These are phyloP conservation scores for Pythium phragmiticola DNA, from an alignment of 352 stramenopile species.

Conservation along the genomic window DNA sequence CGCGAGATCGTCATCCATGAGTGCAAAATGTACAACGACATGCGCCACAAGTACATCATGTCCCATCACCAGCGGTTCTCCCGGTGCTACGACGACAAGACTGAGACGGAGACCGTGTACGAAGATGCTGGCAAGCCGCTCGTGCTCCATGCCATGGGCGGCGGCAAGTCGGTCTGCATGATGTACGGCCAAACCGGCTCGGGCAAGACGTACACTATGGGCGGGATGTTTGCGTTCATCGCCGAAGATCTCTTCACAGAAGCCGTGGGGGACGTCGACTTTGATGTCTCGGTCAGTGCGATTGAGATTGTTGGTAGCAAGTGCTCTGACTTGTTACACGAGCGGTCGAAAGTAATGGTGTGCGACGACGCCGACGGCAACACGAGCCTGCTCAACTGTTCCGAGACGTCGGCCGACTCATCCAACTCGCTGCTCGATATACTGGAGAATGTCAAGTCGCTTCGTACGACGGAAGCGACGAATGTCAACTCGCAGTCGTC, in stretches of 20 bases:
- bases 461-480: constrained; percentile 80
- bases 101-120: constrained; percentile 79
- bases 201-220: constrained; percentile 86
- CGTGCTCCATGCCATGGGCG: constrained; percentile 62
- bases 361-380: constrained; percentile 71
- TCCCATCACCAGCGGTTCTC: constrained; percentile 74
- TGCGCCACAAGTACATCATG: constrained; percentile 87
- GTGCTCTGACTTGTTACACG: constrained; percentile 53
- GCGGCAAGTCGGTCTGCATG: constrained; percentile 75
- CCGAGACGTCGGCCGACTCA: constrained; percentile 50
- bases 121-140: constrained; percentile 59
- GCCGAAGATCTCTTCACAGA: constrained; percentile 67
- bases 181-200: constrained; percentile 77
- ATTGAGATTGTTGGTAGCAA: constrained; percentile 69
- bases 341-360: constrained; percentile 61
- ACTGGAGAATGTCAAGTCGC: constrained; percentile 62
- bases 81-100: constrained; percentile 70
- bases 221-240: constrained; percentile 75
- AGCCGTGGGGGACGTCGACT: constrained; percentile 46
- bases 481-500: constrained; percentile 75
- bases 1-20: constrained; percentile 84
- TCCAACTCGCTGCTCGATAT: constrained; percentile 59
- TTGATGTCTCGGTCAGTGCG: constrained; percentile 45
- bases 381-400: constrained; percentile 59
- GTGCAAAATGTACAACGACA: constrained; percentile 90